Evolutionary conservation across 306 rosid genomes (phyloP), one percentile per base, ranked within the genome.

Genomic region (Cajanus cajan): DNA sequence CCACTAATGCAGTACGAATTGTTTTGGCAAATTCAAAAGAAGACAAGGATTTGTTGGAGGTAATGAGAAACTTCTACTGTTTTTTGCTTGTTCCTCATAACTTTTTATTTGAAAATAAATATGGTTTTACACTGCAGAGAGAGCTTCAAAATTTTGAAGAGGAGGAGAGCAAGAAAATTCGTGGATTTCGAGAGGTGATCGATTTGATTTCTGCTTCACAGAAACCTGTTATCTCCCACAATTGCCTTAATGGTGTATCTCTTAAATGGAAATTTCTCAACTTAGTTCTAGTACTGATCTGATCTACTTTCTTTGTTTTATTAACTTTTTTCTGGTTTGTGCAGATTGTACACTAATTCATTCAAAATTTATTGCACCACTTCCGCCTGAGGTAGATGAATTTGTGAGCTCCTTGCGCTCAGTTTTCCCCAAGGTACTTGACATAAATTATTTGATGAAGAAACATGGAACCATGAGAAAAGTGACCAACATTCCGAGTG

Each of bases 151-250:
- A 67, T 54, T 16, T 70, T 41, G 92, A 88, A 80, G 97, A 92
- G 54, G 87, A 87, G 84, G 88, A 91, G 75, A 88, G 50, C 84
- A 91, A 71, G 91, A 89, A 90, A 80, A 25, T 91, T 62, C 84
- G 87, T 68, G 98, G 98, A 40, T 95, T 95, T 51, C 93, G 98
- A 77, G 97, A 95, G 95, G 97, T 91, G 93, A 91, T 95, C 85
- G 98, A 95, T 74, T 85, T 88, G 94, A 89, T 95, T 78, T 95
- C 98, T 83, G 94, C 98, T 87, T 95, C 98, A 86, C 86, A 88
- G 92, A 92, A 91, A 86, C 98, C 97, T 84, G 89, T 95, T 86
- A 88, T 95, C 90, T 92, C 90, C 87, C 86, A 87, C 94, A 87
- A 84, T 88, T 83, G 90, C 80, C 97, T 91, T 80, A 84, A 86